These are phyloP conservation scores for Thermoascus crustaceus DNA, from an alignment of 2,329 filamentous ascomycete genomes.

Conservation along the genomic window DNA sequence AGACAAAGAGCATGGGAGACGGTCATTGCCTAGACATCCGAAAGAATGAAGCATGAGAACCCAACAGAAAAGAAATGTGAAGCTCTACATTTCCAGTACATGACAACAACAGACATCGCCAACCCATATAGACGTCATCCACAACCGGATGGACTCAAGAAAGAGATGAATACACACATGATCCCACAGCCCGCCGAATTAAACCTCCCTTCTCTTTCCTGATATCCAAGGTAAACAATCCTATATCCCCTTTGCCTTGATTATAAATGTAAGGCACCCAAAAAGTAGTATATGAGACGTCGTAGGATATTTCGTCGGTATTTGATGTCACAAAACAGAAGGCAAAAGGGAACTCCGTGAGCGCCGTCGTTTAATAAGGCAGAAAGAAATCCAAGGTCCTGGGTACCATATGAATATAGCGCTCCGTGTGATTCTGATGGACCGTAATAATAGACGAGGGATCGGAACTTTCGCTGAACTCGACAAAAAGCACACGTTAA, in stretches of 20 bases:
- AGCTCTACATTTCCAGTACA: neutral
- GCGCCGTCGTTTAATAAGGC: neutral
- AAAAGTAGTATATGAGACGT: neutral
- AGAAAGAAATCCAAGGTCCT: too few species aligned
- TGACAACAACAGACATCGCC: conserved; percentile 3
- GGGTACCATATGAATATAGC: too few species aligned
- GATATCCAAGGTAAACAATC: neutral
- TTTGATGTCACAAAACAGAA: neutral
- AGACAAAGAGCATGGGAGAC: neutral
- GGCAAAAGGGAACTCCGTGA: neutral
- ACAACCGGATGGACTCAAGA: neutral
- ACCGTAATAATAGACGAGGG: too few species aligned
- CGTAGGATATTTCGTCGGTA: neutral
- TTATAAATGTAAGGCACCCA: neutral
- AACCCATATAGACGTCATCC: conserved; percentile 4
- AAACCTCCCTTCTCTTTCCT: neutral
- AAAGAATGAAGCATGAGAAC: neutral
- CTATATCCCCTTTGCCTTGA: neutral
- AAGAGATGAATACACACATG: conserved; percentile 2
- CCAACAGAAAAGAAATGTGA: neutral
- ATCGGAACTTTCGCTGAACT: too few species aligned
- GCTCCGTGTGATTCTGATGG: too few species aligned
- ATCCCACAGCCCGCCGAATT: conserved; percentile 3
- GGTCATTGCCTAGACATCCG: conserved; percentile 1
- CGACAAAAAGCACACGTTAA: conserved; percentile 9